Percentiles rank a stretch among this genome's conserved stretches.
phyloP scores from a whole-genome alignment of 2,329 filamentous ascomycete species.

The Colletotrichum siamense region DNA sequence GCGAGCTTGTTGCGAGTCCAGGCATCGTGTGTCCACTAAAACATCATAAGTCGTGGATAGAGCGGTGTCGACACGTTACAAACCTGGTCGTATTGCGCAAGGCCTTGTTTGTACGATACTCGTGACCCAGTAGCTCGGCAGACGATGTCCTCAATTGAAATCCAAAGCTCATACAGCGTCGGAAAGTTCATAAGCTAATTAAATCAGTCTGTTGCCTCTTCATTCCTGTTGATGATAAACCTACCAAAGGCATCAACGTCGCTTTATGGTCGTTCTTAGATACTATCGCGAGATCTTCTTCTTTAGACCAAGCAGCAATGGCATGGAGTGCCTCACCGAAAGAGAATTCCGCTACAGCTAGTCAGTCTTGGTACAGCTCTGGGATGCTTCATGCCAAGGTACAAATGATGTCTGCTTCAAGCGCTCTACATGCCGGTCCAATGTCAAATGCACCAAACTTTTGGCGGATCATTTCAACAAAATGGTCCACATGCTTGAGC shows the following conservation, averaged over 20 bases:
- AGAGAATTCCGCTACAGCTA: constrained; percentile 28
- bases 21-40: not conserved
- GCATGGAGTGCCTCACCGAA: constrained; percentile 29
- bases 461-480: constrained; percentile 2
- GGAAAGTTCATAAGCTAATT: not conserved
- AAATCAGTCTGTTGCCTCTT: not conserved
- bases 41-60: not conserved
- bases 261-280: constrained; percentile 33
- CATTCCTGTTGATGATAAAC: not conserved
- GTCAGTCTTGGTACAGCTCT: not conserved
- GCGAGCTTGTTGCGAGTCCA: not conserved
- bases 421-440: not conserved
- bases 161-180: not conserved
- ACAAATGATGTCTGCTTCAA: constrained; percentile 10
- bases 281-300: constrained; percentile 26
- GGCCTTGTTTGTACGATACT: not conserved
- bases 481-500: constrained; percentile 23
- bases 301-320: constrained; percentile 26
- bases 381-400: not conserved
- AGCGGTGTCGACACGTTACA: not conserved
- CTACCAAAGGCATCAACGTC: constrained; percentile 31
- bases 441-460: not conserved
- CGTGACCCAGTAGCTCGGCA: not conserved
- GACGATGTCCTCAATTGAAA: not conserved
- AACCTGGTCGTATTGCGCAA: not conserved